Percentiles rank a stretch among this genome's conserved stretches.
phyloP scores from a whole-genome alignment of 345 rosid species.

The Gossypium longicalyx region DNA sequence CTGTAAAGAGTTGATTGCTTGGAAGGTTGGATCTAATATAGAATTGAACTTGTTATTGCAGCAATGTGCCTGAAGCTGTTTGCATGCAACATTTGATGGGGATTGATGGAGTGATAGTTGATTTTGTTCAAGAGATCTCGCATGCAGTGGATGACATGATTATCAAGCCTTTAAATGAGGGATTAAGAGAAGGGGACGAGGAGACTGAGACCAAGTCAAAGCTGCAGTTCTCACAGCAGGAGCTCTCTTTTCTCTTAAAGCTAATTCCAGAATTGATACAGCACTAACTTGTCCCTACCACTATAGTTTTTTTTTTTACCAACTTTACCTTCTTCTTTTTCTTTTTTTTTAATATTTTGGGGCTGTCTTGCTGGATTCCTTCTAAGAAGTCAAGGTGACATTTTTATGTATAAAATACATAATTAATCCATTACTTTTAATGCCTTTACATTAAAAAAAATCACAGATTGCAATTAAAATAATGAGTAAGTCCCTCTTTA shows the following conservation, averaged over 20 bases:
- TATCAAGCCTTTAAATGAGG: slow-evolving; percentile 37
- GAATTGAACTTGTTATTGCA: slow-evolving; percentile 13
- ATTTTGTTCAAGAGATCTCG: slow-evolving; percentile 73
- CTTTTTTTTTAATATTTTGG: no score
- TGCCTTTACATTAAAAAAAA: no score
- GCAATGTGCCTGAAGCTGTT: slow-evolving; percentile 78
- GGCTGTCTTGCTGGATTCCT: no score
- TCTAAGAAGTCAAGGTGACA: no score
- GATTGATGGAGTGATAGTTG: slow-evolving; percentile 83
- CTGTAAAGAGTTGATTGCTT: no score
- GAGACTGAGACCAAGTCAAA: slow-evolving; percentile 27
- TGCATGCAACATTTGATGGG: slow-evolving; percentile 95
- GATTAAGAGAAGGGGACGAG: neutral
- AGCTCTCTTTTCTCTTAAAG: slow-evolving; percentile 80
- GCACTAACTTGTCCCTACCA: slow-evolving; percentile 21
- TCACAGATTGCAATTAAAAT: no score
- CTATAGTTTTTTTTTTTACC: no score
- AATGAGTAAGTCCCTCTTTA: no score
- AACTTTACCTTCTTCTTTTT: no score
- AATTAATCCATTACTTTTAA: no score
- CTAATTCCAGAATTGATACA: slow-evolving; percentile 77
- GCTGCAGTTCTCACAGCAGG: slow-evolving; percentile 63
- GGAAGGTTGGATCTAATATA: neutral
- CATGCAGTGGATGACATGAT: slow-evolving; percentile 54
- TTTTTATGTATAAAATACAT: no score